Base-by-base conservation (phyloP, 2,329 filamentous ascomycete genomes). In the Ophiostoma ulmi region DNA sequence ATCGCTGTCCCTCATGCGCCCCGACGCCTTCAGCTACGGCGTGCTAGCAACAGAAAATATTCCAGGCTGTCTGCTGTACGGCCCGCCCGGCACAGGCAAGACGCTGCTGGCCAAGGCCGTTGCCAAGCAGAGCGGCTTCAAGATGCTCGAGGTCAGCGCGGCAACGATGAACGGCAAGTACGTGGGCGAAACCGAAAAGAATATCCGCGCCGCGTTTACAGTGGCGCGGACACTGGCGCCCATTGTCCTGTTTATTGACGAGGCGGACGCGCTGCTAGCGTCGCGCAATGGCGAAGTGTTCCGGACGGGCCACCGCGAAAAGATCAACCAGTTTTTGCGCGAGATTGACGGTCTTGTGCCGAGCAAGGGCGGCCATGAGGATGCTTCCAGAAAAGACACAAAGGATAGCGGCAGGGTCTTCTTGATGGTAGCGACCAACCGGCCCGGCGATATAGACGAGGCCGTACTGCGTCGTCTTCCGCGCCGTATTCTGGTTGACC, bases 341-440 rank as follows among this genome's bases (percentile, higher is more conserved):
- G 94, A 98, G 79, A 98, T 94, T 95, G 95, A 98, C 76, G 95
- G 95, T 13, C 90, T 98, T 83, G 83, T 83, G 70, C 36, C 66
- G 17, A 91, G 91, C 75, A 65, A 39, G 38, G 38, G 36, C 36
- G 64, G 64, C 10, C 13, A 22, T n/a, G 52, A 20, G 10, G 22
- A 26, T 7, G 31, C 31, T 31, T 31, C 31, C 31, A 31, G 31
- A 31, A 26, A 63, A 35, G 14, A 35, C 11, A 13, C 38, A 39
- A 65, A 65, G 8, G n/a, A 58, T 36, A 63, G 14, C n/a, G 86
- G 89, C 66, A 91, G 91, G 22, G 93, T 94, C 2, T 98, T 99
- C 78, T 94, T 99, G 79, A 97, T 99, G 93, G 93, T 98, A 0
- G 94, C 95, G 38, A 98, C 94, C 10, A 98, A 99, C 79, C 86